Conservation (phyloP, 768 basidiomycete species). For the Rhizopogon vinicolor region DNA sequence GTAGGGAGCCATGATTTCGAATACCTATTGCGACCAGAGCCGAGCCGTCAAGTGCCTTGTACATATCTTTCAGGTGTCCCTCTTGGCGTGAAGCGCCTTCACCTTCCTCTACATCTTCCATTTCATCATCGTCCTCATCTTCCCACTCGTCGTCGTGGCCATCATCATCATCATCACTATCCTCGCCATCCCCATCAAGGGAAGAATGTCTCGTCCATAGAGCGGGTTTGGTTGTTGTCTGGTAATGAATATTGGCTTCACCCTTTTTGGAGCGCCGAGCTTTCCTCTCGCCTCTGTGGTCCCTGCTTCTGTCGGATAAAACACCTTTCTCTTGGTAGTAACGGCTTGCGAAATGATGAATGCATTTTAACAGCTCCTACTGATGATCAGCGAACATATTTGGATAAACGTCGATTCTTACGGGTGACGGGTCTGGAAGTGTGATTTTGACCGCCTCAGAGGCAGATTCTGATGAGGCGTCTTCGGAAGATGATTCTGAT, state of each 20-base stretch:
- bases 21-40: conserved; percentile 69
- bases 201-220: conserved; percentile 3
- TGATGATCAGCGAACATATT: conserved; percentile 15
- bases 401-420: conserved; percentile 23
- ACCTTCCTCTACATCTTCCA: conserved; percentile 5
- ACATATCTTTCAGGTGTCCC: conserved; percentile 52
- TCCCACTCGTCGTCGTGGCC: conserved; percentile 10
- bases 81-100: conserved; percentile 5
- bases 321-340: conserved; percentile 64
- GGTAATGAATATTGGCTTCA: conserved; percentile 17
- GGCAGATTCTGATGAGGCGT: background rate
- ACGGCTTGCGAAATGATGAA: conserved; percentile 45
- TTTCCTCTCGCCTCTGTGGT: conserved; percentile 42
- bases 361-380: conserved; percentile 48
- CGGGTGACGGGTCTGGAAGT: conserved; percentile 45
- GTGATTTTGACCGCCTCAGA: conserved; percentile 11
- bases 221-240: background rate
- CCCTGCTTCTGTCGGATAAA: conserved; percentile 44
- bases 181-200: conserved; percentile 1
- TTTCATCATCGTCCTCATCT: conserved; percentile 10
- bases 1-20: conserved; percentile 9
- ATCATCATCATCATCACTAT: background rate
- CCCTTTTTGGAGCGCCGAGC: conserved; percentile 13
- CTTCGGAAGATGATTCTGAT: background rate
- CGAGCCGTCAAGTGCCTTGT: conserved; percentile 68